These are phyloP conservation scores for Trichoderma brevicompactum DNA, from an alignment of 2,329 filamentous ascomycete genomes.

Conservation along the genomic window DNA sequence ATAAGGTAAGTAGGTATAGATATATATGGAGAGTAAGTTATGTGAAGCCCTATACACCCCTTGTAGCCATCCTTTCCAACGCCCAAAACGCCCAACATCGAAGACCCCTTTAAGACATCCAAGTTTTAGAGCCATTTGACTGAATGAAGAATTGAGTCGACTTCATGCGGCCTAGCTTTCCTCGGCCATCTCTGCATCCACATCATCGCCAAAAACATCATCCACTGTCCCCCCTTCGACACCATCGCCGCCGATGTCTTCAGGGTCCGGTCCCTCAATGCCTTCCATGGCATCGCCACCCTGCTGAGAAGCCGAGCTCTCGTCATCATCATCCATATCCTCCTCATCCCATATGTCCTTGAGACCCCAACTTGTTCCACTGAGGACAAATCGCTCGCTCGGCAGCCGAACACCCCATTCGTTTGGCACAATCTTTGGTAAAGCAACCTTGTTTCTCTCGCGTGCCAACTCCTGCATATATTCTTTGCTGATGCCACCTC, in stretches of 20 bases:
- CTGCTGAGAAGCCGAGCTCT: slow-evolving; percentile 45
- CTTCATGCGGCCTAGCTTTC: slow-evolving; percentile 30
- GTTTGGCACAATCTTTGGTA: slow-evolving; percentile 65
- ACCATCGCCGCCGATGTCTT: slow-evolving; percentile 52
- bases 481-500: slow-evolving; percentile 68
- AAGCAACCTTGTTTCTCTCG: slow-evolving; percentile 68
- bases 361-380: slow-evolving; percentile 67
- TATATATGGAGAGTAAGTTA: neutral
- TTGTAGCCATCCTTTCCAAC: slow-evolving; percentile 17
- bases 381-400: slow-evolving; percentile 70
- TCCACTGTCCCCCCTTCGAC: slow-evolving; percentile 57
- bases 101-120: neutral
- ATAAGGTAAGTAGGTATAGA: neutral
- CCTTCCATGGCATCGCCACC: slow-evolving; percentile 56
- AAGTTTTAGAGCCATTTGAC: neutral
- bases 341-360: slow-evolving; percentile 62
- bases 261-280: slow-evolving; percentile 48
- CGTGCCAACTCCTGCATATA: slow-evolving; percentile 76
- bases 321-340: slow-evolving; percentile 49
- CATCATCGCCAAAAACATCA: slow-evolving; percentile 59
- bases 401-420: slow-evolving; percentile 71
- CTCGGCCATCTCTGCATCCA: slow-evolving; percentile 62
- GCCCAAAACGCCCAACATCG: slow-evolving; percentile 26
- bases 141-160: neutral
- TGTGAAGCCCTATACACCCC: neutral